Evolutionary conservation across 2,329 filamentous ascomycete genomes (phyloP).

Genomic region (Lasiodiplodia sp.): DNA sequence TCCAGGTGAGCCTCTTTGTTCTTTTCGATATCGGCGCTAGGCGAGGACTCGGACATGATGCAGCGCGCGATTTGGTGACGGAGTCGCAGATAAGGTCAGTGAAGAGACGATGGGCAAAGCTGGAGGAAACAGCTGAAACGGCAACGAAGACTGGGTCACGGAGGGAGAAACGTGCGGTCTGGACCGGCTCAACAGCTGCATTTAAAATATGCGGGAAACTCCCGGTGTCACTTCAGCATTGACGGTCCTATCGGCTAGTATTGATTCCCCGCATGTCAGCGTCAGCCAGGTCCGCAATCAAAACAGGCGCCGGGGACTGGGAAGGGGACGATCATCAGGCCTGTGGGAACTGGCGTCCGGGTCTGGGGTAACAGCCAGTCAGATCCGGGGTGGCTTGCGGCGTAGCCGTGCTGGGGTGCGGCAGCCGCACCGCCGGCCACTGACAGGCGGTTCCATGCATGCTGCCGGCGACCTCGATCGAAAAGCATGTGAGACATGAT

Average conservation of each 20-base stretch:
- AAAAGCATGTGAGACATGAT: background rate
- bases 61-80: slow-evolving; percentile 1
- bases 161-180: background rate
- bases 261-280: slow-evolving; percentile 20
- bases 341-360: background rate
- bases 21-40: background rate
- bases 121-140: background rate
- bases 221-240: slow-evolving; percentile 6
- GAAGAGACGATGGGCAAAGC: too few relatives aligned
- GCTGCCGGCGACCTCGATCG: background rate
- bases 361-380: slow-evolving; percentile 24
- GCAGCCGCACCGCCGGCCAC: background rate
- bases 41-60: slow-evolving; percentile 13
- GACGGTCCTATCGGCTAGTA: slow-evolving; percentile 8
- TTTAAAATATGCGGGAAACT: background rate
- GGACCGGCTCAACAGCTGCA: background rate
- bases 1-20: slow-evolving; percentile 32
- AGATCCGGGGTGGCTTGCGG: slow-evolving; percentile 20
- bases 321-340: slow-evolving; percentile 11
- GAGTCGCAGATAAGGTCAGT: background rate
- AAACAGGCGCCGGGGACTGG: slow-evolving; percentile 20
- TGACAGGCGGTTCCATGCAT: background rate
- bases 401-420: slow-evolving; percentile 7
- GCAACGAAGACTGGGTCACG: background rate
- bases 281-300: slow-evolving; percentile 11